Conservation (phyloP, 148 eudicot species). For the Camellia sinensis region DNA sequence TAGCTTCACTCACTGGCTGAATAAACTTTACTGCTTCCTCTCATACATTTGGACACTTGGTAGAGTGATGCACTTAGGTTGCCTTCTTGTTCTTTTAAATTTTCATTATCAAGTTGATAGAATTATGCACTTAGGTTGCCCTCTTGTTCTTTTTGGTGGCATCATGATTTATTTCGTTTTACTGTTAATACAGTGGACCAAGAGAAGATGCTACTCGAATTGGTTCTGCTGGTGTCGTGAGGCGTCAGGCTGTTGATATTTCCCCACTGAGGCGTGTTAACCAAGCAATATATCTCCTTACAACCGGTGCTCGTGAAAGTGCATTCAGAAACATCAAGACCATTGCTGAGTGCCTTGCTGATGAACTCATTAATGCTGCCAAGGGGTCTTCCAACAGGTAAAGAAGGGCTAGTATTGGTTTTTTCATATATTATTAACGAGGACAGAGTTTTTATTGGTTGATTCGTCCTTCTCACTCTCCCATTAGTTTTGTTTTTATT, state of each 20-base stretch:
- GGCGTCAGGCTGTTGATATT: slow-evolving; percentile 36
- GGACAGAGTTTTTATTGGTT: neutral
- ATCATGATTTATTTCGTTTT: neutral
- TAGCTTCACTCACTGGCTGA: too few relatives aligned
- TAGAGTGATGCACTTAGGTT: neutral
- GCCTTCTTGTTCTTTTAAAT: neutral
- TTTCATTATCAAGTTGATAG: too few relatives aligned
- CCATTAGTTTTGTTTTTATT: neutral
- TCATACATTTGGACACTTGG: too few relatives aligned
- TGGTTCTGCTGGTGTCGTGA: slow-evolving; percentile 36
- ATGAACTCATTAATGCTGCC: slow-evolving; percentile 33
- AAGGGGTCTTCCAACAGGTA: slow-evolving; percentile 37
- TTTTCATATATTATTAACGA: neutral
- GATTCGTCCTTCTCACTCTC: neutral
- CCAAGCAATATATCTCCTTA: slow-evolving; percentile 31
- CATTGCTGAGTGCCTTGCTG: slow-evolving; percentile 4
- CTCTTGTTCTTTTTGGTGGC: too few relatives aligned
- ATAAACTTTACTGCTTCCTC: too few relatives aligned
- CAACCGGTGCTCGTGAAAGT: slow-evolving; percentile 36
- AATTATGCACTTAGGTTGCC: neutral
- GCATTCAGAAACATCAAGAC: slow-evolving; percentile 32
- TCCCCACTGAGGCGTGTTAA: slow-evolving; percentile 33
- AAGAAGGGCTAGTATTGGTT: neutral
- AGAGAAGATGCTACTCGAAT: slow-evolving; percentile 39
- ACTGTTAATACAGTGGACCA: slow-evolving; percentile 19